Conservation (phyloP, 371 early-diverging fungal genomes). For the Caulochytrium protostelioides region DNA sequence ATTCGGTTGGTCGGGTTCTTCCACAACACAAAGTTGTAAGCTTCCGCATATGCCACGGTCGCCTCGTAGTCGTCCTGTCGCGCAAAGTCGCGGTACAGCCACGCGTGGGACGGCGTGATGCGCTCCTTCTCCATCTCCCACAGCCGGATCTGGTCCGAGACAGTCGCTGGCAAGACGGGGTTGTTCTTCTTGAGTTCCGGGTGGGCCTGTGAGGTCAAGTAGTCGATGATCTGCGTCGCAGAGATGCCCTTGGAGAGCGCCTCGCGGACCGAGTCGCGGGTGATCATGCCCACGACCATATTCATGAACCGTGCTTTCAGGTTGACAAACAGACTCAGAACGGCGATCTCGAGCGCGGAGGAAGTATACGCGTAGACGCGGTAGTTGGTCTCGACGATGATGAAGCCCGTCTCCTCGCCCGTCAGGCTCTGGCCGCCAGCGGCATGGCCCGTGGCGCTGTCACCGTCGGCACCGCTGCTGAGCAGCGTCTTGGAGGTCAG, state of each 20-base stretch:
- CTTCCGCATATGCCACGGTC: conserved; percentile 47
- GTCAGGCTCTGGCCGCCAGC: conserved; percentile 3
- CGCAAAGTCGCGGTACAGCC: conserved; percentile 62
- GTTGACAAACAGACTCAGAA: conserved; percentile 75
- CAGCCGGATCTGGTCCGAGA: conserved; percentile 86
- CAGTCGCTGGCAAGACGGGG: conserved; percentile 74
- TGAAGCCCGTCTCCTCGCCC: conserved; percentile 9
- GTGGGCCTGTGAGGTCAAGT: conserved; percentile 73
- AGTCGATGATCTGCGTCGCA: conserved; percentile 62
- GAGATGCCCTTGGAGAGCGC: conserved; percentile 89
- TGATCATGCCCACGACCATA: conserved; percentile 80
- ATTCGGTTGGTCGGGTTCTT: conserved; percentile 33
- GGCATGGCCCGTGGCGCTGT: no score
- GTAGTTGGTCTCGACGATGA: conserved; percentile 23
- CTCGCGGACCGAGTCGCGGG: conserved; percentile 70
- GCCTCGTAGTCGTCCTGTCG: conserved; percentile 52
- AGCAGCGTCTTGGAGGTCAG: conserved; percentile 52
- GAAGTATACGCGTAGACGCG: conserved; percentile 11
- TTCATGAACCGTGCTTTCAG: conserved; percentile 73
- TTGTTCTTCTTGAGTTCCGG: conserved; percentile 65
- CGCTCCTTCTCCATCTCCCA: conserved; percentile 72
- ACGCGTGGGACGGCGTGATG: conserved; percentile 17
- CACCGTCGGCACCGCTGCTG: background rate
- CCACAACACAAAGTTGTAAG: conserved; percentile 61
- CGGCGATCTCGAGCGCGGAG: conserved; percentile 86